Percentiles rank a stretch among this genome's conserved stretches.
Conservation (phyloP, 495 filamentous ascomycete species). For the Penicillium ochrochloron region DNA sequence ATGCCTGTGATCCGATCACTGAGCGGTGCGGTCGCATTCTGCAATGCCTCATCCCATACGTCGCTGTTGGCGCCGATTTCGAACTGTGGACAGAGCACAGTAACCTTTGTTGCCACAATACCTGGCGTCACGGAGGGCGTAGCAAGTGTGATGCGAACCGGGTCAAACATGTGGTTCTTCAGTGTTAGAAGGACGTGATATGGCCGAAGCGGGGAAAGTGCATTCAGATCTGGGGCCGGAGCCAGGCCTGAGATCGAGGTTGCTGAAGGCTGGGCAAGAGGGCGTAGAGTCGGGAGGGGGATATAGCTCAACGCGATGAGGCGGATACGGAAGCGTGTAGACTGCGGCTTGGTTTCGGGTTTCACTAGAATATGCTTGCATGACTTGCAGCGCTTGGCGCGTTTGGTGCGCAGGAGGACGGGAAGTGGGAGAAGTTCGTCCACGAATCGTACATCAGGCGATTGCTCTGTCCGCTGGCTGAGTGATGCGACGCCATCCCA, state of each 20-base stretch:
- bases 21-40: slow-evolving; percentile 45
- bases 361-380: slow-evolving; percentile 96
- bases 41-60: slow-evolving; percentile 90
- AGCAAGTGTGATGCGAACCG: slow-evolving; percentile 82
- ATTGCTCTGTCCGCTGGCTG: slow-evolving; percentile 56
- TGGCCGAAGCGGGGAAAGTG: slow-evolving; percentile 68
- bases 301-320: slow-evolving; percentile 90
- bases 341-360: slow-evolving; percentile 86
- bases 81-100: slow-evolving; percentile 92
- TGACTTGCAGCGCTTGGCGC: slow-evolving; percentile 86
- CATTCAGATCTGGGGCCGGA: slow-evolving; percentile 45
- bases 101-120: slow-evolving; percentile 75
- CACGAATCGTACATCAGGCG: slow-evolving; percentile 56
- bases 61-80: slow-evolving; percentile 94
- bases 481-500: slow-evolving; percentile 60
- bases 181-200: slow-evolving; percentile 86
- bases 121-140: slow-evolving; percentile 84
- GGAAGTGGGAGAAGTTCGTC: slow-evolving; percentile 77
- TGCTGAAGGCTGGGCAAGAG: slow-evolving; percentile 53
- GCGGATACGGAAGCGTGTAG: slow-evolving; percentile 85
- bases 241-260: slow-evolving; percentile 31
- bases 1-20: slow-evolving; percentile 38
- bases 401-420: slow-evolving; percentile 83
- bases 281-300: slow-evolving; percentile 73
- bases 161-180: slow-evolving; percentile 92